Percentiles rank a stretch among this genome's conserved stretches.
phyloP scores from a whole-genome alignment of 371 early-diverging fungal genomes.

The Conidiobolus incongruus region DNA sequence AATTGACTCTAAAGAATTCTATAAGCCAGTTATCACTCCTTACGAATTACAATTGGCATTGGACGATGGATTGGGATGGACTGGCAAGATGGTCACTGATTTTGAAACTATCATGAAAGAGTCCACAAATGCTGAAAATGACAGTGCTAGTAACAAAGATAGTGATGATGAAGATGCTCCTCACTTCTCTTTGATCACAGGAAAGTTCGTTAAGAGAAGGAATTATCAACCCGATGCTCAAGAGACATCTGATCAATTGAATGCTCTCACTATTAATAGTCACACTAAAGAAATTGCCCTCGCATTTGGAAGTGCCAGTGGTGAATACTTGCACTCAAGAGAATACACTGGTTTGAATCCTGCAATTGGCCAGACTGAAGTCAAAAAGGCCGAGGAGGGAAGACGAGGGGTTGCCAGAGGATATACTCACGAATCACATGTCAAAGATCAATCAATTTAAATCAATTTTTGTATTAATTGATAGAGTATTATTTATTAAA shows the following conservation, averaged over 20 bases:
- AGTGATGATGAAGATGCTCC: conserved; percentile 44
- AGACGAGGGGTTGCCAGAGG: conserved; percentile 71
- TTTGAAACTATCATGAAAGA: conserved; percentile 1
- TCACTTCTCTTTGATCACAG: conserved; percentile 77
- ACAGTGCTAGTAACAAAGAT: conserved; percentile 10
- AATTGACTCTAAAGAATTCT: conserved; percentile 79
- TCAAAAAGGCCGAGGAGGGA: conserved; percentile 46
- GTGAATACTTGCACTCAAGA: conserved; percentile 39
- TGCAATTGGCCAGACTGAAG: conserved; percentile 33
- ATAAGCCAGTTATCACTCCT: conserved; percentile 80
- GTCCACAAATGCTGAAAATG: conserved; percentile 4
- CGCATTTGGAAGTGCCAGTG: conserved; percentile 54
- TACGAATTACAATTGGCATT: conserved; percentile 72
- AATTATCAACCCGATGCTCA: conserved; percentile 8
- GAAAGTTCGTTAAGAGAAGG: conserved; percentile 33
- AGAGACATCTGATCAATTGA: conserved; percentile 7
- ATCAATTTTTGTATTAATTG: too few species aligned
- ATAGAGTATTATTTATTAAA: too few species aligned
- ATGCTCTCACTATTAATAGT: conserved; percentile 24
- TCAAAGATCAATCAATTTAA: not conserved
- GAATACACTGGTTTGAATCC: conserved; percentile 62
- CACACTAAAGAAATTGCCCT: conserved; percentile 28
- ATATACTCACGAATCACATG: conserved; percentile 19
- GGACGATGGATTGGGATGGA: conserved; percentile 37
- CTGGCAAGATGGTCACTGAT: conserved; percentile 25